Evolutionary conservation across 75 land plant genomes (phyloP), one percentile per base, ranked within the genome.

Genomic region (Sequoiadendron giganteum): DNA sequence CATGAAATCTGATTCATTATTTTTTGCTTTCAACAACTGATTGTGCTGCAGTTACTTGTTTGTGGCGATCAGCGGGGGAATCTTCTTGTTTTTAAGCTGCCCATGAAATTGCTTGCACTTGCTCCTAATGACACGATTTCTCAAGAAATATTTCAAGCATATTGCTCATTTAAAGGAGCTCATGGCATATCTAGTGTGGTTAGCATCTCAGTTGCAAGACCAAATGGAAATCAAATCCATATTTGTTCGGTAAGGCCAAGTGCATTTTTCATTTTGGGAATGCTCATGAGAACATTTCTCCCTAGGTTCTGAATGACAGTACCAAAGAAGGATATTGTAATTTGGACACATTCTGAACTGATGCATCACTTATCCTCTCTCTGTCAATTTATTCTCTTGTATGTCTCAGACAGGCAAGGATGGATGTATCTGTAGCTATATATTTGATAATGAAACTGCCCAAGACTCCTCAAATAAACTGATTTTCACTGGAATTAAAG

Each of bases 11-110:
- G 30, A 54, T 86, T n/a, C 87, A 34, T 28, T 88, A n/a, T 75
- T 68, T 72, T 34, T 38, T 16, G 89, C 89, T 88, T 89, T 61
- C 55, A 39, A 54, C 39, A 81, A 42, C 52, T 72, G 65, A 21
- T 87, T 68, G 28, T 38, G 73, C 56, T 78, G 77, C 91, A 97
- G 97, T 54, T 97, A 42, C 90, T 97, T 78, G 89, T 95, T 2
- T 96, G 97, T 93, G 99, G 99, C 19, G 99, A 97, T 88, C 91
- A 95, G 56, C 93, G 95, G 83, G 99, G 99, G 28, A 97, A 95
- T 90, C 72, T 97, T 80, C 75, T 92, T n/a, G 47, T 93, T 13
- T 97, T 96, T 86, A 84, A 85, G 42, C 90, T 95, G 78, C 88
- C 88, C 52, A 87, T 85, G 84, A 73, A 13, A 81, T 25, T 90